Evolutionary conservation across 225 moss, liverwort and hornwort genomes (phyloP).

Genomic region (Straminergon stramineum): DNA sequence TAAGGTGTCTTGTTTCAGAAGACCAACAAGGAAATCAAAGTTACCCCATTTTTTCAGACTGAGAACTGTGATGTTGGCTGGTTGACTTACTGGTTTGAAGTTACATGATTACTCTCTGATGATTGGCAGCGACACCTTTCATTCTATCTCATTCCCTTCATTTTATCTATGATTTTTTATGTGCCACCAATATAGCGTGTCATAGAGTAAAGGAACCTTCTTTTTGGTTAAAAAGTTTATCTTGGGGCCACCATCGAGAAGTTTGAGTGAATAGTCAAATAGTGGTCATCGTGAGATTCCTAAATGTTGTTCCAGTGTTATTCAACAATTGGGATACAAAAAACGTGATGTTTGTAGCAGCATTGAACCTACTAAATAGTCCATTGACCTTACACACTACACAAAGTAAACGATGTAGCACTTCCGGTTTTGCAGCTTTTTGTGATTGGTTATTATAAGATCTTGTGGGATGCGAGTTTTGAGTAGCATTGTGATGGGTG

Average conservation of each 20-base stretch:
- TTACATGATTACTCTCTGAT: background rate
- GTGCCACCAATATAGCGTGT: background rate
- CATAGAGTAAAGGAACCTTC: too few species aligned
- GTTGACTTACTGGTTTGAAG: background rate
- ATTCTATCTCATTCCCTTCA: background rate
- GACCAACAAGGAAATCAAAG: background rate
- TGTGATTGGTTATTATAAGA: background rate
- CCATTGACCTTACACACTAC: background rate
- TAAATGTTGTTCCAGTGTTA: background rate
- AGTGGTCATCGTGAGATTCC: background rate
- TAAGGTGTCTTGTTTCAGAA: background rate
- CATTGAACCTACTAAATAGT: background rate
- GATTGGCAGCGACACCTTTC: background rate
- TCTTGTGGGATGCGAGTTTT: background rate
- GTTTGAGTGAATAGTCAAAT: background rate
- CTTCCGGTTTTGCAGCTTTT: background rate
- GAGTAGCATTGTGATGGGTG: background rate
- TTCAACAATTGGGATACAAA: background rate
- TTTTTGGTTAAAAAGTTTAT: background rate
- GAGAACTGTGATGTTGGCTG: background rate
- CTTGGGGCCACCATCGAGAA: background rate
- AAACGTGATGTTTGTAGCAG: background rate
- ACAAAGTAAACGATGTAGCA: background rate
- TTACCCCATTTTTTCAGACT: background rate
- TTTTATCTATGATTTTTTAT: background rate